phyloP scores from a whole-genome alignment of 2,329 filamentous ascomycete species.

The Fusarium tanahbumbuense region DNA sequence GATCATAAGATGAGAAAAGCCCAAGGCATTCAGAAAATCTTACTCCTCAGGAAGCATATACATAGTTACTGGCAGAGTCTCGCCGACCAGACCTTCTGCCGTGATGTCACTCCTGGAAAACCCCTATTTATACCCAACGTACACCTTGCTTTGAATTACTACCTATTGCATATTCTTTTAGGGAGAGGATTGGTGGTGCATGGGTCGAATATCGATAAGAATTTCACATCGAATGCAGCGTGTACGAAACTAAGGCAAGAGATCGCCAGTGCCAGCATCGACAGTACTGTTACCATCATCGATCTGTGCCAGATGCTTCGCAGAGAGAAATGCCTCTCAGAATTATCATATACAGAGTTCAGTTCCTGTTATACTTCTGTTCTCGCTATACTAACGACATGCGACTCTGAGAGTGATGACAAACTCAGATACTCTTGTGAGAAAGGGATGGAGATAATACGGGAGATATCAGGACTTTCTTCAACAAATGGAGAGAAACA shows the following conservation, averaged over 20 bases:
- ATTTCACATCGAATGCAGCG: not conserved
- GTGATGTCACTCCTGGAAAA: conserved; percentile 34
- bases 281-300: conserved; percentile 25
- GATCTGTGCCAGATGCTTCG: conserved; percentile 34
- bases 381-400: conserved; percentile 22
- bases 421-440: conserved; percentile 7
- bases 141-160: conserved; percentile 37
- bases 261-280: conserved; percentile 25
- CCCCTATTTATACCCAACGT: conserved; percentile 39
- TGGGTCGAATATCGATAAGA: conserved; percentile 1
- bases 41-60: conserved; percentile 20
- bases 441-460: conserved; percentile 27
- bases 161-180: conserved; percentile 35
- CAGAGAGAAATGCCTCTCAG: conserved; percentile 27
- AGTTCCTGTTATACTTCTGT: conserved; percentile 39
- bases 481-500: conserved; percentile 26
- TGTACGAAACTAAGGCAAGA: conserved; percentile 16
- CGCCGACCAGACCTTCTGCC: conserved; percentile 31
- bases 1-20: conserved; percentile 1
- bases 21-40: conserved; percentile 7
- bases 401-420: conserved; percentile 13
- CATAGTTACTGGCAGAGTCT: conserved; percentile 30
- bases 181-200: conserved; percentile 36
- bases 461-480: conserved; percentile 28
- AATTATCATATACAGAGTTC: conserved; percentile 39